Evolutionary conservation across 176 grass and related monocot genomes (phyloP).

Genomic region (Carex cristatella): DNA sequence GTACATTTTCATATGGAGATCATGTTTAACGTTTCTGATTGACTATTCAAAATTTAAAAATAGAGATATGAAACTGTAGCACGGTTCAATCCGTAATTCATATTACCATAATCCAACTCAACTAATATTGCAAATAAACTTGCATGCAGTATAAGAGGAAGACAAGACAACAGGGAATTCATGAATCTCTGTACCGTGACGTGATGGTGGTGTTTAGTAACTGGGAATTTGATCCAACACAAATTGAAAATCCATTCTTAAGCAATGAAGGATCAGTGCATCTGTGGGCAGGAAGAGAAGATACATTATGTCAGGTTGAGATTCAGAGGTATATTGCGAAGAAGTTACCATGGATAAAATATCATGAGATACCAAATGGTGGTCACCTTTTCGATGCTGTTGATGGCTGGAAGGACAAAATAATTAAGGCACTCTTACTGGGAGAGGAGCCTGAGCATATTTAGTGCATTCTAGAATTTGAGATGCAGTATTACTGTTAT

Average conservation of each 20-base stretch:
- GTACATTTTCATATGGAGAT: too few species aligned
- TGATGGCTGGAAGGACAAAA: slow-evolving; percentile 16
- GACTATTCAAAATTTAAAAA: too few species aligned
- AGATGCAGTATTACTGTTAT: background rate
- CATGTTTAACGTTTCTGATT: too few species aligned
- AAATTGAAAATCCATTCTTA: slow-evolving; percentile 53
- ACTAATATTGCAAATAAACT: background rate
- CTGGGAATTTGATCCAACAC: slow-evolving; percentile 62
- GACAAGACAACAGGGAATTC: slow-evolving; percentile 42
- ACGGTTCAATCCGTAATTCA: too few species aligned
- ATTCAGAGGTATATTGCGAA: slow-evolving; percentile 48
- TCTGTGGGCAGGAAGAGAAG: slow-evolving; percentile 52
- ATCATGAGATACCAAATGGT: slow-evolving; percentile 48
- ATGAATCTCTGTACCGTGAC: slow-evolving; percentile 48
- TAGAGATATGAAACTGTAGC: too few species aligned
- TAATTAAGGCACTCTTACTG: slow-evolving; percentile 44
- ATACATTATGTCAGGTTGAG: slow-evolving; percentile 50
- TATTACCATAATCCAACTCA: too few species aligned
- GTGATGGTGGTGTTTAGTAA: slow-evolving; percentile 35
- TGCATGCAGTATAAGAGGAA: slow-evolving; percentile 24
- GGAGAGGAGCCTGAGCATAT: slow-evolving; percentile 17
- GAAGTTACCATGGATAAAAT: slow-evolving; percentile 60
- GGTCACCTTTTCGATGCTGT: slow-evolving; percentile 35
- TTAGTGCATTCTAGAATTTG: background rate
- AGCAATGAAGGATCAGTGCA: slow-evolving; percentile 47